Base-by-base conservation (phyloP, 768 basidiomycete species). In the Rhodotorula babjevae region DNA sequence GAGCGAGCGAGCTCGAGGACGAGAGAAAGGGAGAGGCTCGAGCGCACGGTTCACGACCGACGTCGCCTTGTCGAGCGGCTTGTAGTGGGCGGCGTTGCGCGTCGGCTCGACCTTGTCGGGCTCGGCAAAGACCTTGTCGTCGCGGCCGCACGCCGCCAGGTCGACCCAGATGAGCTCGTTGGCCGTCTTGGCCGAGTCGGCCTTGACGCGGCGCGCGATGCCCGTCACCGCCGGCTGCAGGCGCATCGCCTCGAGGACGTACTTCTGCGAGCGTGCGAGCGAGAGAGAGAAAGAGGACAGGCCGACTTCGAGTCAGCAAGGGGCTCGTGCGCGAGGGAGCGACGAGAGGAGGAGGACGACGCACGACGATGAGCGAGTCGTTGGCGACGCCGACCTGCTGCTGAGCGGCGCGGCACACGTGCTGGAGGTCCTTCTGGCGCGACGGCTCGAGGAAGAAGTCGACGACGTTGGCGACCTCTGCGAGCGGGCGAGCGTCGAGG, bases 201-300 rank as follows among this genome's bases (percentile, higher is more conserved):
- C 16, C 33, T 50, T 60, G 56, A 60, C 59, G 55, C 60, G 63
- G 61, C 72, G 72, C 33, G 68, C 67, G 49, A 57, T 21, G n/a
- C 67, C 72, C 14, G 53, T 27, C 18, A 73, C 61, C 52, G 63
- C 31, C 9, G 72, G 72, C 25, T 62, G 56, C 31, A 73, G 67
- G 31, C 72, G 72, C 19, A 73, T 55, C 0, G 58, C 67, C 56
- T 68, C 67, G 36, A 57, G 42, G 63, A 68, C 59, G 63, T 61
- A 65, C 53, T 31, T 11, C 66, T 72, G 66, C 23, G 7, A 15
- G 42, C 15, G 31, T 46, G 44, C 14, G 44, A 12, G 14, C 2
- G 44, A 7, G 42, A 14, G 42, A 8, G 42, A 8, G 6, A 18
- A 11, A 3, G 44, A 46, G 8, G 44, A 14, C 14, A 15, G 44